These are phyloP conservation scores for Citeromyces hawaiiensis DNA, from an alignment of 1,139 yeast genomes.

Conservation along the genomic window DNA sequence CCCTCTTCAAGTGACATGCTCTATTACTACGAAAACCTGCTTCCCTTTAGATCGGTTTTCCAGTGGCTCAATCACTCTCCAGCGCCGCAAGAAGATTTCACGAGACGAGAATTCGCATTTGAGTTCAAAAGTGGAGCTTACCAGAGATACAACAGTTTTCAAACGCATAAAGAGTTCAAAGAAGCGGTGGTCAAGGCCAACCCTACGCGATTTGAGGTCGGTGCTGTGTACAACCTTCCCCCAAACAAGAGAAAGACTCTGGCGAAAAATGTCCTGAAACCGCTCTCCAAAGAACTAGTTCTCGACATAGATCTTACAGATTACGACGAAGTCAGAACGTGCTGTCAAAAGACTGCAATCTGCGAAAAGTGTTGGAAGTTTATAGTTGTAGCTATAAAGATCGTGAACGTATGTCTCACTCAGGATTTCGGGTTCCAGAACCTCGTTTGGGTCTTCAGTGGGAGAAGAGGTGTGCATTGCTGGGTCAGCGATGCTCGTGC, in stretches of 20 bases:
- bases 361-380: constrained; percentile 92
- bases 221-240: constrained; percentile 80
- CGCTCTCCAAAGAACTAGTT: constrained; percentile 76
- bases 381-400: constrained; percentile 73
- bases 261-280: constrained; percentile 71
- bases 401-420: constrained; percentile 56
- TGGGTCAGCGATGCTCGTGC: constrained; percentile 92
- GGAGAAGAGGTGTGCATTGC: constrained; percentile 98
- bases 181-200: constrained; percentile 55
- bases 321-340: constrained; percentile 86
- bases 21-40: constrained; percentile 58
- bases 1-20: constrained; percentile 51
- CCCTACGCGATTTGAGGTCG: constrained; percentile 91
- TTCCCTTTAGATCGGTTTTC: constrained; percentile 64
- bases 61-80: constrained; percentile 88
- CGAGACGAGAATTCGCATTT: constrained; percentile 88
- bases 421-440: constrained; percentile 87
- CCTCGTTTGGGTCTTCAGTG: constrained; percentile 91
- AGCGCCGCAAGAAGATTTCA: constrained; percentile 46
- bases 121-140: constrained; percentile 79
- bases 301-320: constrained; percentile 97
- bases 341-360: constrained; percentile 78
- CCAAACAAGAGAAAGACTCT: constrained; percentile 75
- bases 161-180: constrained; percentile 58
- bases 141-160: constrained; percentile 76